Percentiles rank a stretch among this genome's conserved stretches.
Conservation (phyloP, 2,329 filamentous ascomycete genomes). For the Zasmidium angulare region DNA sequence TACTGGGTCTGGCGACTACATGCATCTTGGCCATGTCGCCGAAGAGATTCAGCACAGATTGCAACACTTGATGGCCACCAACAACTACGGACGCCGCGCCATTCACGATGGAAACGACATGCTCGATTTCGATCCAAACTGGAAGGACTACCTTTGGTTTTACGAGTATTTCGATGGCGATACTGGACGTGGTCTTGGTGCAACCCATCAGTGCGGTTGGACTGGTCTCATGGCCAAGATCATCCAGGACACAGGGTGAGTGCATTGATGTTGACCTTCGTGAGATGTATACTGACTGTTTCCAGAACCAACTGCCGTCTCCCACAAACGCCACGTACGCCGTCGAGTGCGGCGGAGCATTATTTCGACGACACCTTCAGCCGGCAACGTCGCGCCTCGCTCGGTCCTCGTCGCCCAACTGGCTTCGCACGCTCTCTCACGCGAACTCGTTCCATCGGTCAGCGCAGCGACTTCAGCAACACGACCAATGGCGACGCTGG, state of each 20-base stretch:
- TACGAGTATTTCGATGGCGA: slow-evolving; percentile 98
- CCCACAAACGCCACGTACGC: slow-evolving; percentile 88
- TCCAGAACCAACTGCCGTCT: slow-evolving; percentile 80
- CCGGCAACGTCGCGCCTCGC: slow-evolving; percentile 47
- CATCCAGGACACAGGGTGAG: slow-evolving; percentile 96
- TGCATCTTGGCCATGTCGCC: slow-evolving; percentile 93
- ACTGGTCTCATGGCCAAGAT: slow-evolving; percentile 93
- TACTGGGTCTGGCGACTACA: slow-evolving; percentile 86
- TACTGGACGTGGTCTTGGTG: slow-evolving; percentile 81
- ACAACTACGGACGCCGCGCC: slow-evolving; percentile 81
- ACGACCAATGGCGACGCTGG: slow-evolving; percentile 35
- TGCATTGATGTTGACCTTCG: slow-evolving; percentile 16
- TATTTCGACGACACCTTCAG: slow-evolving; percentile 93
- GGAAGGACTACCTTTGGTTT: slow-evolving; percentile 94
- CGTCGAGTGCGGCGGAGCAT: slow-evolving; percentile 77
- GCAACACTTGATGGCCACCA: slow-evolving; percentile 84
- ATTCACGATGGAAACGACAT: slow-evolving; percentile 83
- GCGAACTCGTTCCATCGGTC: slow-evolving; percentile 69
- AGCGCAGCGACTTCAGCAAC: slow-evolving; percentile 70
- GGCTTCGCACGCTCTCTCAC: slow-evolving; percentile 37
- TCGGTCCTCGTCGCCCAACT: slow-evolving; percentile 68
- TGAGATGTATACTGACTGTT: slow-evolving; percentile 41
- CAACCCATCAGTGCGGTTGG: slow-evolving; percentile 95
- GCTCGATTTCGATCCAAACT: slow-evolving; percentile 87
- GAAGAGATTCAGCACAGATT: slow-evolving; percentile 94